A percentile compares a stretch with the other conserved stretches of the same genome.
phyloP scores from a whole-genome alignment of 2,329 filamentous ascomycete genomes.

The Scolecobasidium constrictum region DNA sequence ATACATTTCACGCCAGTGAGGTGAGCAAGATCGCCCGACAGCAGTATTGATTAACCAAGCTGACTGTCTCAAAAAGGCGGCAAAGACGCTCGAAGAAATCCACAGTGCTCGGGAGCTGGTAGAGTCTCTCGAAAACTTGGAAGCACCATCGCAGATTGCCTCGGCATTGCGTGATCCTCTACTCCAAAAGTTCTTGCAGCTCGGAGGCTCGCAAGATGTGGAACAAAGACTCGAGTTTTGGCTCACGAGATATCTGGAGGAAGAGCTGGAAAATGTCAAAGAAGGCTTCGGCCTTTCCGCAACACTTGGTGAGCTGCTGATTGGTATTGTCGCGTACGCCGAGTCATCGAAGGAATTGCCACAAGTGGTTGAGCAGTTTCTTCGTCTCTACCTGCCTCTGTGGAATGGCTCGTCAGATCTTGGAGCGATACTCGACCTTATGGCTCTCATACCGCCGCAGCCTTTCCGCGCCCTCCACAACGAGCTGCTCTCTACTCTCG shows the following conservation, averaged over 20 bases:
- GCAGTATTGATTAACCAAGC: neutral
- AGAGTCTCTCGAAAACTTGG: slow-evolving; percentile 62
- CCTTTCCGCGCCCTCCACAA: slow-evolving; percentile 2
- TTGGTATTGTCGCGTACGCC: slow-evolving; percentile 22
- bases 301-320: slow-evolving; percentile 21
- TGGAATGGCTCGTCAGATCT: slow-evolving; percentile 25
- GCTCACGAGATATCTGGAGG: slow-evolving; percentile 25
- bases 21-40: slow-evolving; percentile 16
- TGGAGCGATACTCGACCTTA: slow-evolving; percentile 42
- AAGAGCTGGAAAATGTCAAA: slow-evolving; percentile 19
- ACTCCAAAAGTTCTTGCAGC: slow-evolving; percentile 62
- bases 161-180: slow-evolving; percentile 66
- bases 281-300: slow-evolving; percentile 13
- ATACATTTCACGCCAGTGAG: slow-evolving; percentile 63
- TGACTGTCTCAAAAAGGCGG: slow-evolving; percentile 16
- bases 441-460: slow-evolving; percentile 39
- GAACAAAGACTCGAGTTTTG: slow-evolving; percentile 24
- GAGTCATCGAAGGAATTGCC: slow-evolving; percentile 23
- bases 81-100: slow-evolving; percentile 60
- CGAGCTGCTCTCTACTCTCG: slow-evolving; percentile 4
- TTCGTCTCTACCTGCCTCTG: slow-evolving; percentile 22
- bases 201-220: slow-evolving; percentile 27
- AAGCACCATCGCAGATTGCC: slow-evolving; percentile 71
- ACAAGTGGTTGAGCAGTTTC: slow-evolving; percentile 20
- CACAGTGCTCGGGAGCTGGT: slow-evolving; percentile 61